A percentile compares a stretch with the other conserved stretches of the same genome.
Evolutionary conservation across 345 rosid genomes (phyloP).

Genomic region (Pseudoturritis turrita): DNA sequence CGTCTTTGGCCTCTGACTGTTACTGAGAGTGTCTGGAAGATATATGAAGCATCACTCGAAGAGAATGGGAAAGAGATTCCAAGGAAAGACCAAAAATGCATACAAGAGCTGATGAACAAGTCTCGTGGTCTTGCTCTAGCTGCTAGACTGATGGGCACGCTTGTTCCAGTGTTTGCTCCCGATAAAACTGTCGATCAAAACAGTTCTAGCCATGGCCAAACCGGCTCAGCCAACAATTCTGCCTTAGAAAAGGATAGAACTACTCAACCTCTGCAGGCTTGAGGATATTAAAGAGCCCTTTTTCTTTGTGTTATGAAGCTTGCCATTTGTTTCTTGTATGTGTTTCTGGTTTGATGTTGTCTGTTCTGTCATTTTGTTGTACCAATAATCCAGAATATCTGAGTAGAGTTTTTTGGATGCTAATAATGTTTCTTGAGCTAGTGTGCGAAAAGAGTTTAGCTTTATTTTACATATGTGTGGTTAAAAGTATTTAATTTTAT

Average conservation of each 20-base stretch:
- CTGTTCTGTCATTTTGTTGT: not conserved
- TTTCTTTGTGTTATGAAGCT: not conserved
- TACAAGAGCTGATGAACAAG: conserved; percentile 22
- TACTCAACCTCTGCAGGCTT: not conserved
- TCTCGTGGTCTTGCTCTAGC: conserved; percentile 44
- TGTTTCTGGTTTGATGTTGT: not conserved
- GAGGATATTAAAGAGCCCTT: not conserved
- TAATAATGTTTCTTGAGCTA: not conserved
- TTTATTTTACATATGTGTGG: too few relatives aligned
- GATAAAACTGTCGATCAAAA: not conserved
- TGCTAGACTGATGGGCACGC: conserved; percentile 26
- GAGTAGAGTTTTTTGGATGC: not conserved
- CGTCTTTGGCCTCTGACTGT: conserved; percentile 26
- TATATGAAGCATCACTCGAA: conserved; percentile 23
- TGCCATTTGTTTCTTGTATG: not conserved
- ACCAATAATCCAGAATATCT: not conserved
- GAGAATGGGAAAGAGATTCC: not conserved
- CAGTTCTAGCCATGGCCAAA: not conserved
- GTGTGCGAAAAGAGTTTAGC: not conserved
- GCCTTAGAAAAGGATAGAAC: not conserved
- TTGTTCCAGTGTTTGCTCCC: not conserved
- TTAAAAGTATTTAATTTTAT: too few relatives aligned
- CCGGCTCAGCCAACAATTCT: not conserved
- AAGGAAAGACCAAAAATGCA: conserved; percentile 22
- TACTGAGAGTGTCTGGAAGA: conserved; percentile 28